Base-by-base conservation (phyloP, 208 protist genomes). In the Crithidia acanthocephali region DNA sequence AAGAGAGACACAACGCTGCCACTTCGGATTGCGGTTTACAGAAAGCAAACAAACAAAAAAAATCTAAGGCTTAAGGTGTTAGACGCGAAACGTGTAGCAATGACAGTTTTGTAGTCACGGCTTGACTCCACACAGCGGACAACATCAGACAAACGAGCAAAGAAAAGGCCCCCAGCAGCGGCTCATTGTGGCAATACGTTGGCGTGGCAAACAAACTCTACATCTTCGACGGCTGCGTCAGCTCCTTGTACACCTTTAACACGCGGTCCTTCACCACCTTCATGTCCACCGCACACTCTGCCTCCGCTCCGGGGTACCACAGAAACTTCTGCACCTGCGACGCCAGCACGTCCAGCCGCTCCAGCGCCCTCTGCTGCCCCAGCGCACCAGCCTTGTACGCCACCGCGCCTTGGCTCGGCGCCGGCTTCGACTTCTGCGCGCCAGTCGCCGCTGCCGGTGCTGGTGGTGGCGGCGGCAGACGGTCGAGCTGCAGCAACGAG, bases 321-420 rank as follows among this genome's bases (percentile, higher is more conserved):
- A 77, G 65, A 30, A 81, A 37, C 35, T 48, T 51, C 61, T 74
- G 42, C 57, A 85, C 51, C 62, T 85, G 74, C 45, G 33, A 42
- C 30, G 68, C 22, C 55, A 85, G 51, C 48, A 61, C 40, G 2
- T 58, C 63, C n/a, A 83, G 44, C 27, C 72, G 71, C 50, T 65
- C 58, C 32, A 79, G 60, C 44, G 37, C 71, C 27, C 23, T 72
- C 45, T 65, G 42, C 56, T 62, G 25, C 23, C 72, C 72, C 3
- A 72, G 18, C 18, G 37, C 35, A 27, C 72, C 72, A 7, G 42
- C 58, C 45, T 30, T 61, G 42, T 72, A 77, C 27, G 37, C 64
- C 48, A 66, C 37, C 10, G 28, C 42, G 11, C 72, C 42, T 28
- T 52, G 37, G 8, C 50, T 71, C 25, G 61, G 28, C 32, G 9